Percentiles rank a stretch among this genome's conserved stretches.
phyloP scores from a whole-genome alignment of 2,329 filamentous ascomycete genomes.

The Davidsoniella eucalypti region DNA sequence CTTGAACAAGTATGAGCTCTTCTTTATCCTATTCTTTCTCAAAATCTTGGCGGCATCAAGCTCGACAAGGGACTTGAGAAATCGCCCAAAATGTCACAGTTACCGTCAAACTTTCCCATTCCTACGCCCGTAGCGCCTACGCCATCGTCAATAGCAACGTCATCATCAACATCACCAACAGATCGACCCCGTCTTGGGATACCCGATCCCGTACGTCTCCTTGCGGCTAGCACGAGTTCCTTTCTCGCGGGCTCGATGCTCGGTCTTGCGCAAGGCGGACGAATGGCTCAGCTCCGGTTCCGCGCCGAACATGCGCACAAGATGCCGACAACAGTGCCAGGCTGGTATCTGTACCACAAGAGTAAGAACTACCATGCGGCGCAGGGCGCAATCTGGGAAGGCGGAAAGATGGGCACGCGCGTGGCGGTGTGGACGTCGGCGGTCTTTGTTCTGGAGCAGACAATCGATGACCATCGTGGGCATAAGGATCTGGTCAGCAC shows the following conservation, averaged over 20 bases:
- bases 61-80: too few species aligned
- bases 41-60: too few species aligned
- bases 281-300: slow-evolving; percentile 64
- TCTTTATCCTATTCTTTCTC: too few species aligned
- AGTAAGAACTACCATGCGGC: slow-evolving; percentile 86
- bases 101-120: too few species aligned
- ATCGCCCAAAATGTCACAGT: too few species aligned
- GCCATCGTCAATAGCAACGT: too few species aligned
- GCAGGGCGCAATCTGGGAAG: slow-evolving; percentile 62
- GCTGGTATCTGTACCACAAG: slow-evolving; percentile 99
- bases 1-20: too few species aligned
- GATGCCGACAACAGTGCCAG: slow-evolving; percentile 62
- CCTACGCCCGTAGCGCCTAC: too few species aligned
- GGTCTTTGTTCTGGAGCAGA: slow-evolving; percentile 72
- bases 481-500: slow-evolving; percentile 66
- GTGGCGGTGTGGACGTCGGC: slow-evolving; percentile 56
- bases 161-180: not conserved
- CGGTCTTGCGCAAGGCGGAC: slow-evolving; percentile 56
- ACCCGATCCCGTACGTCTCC: slow-evolving; percentile 46
- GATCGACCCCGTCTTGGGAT: slow-evolving; percentile 38
- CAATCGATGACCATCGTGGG: slow-evolving; percentile 57
- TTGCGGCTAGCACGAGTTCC: slow-evolving; percentile 44
- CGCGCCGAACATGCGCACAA: slow-evolving; percentile 93
- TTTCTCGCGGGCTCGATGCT: slow-evolving; percentile 54
- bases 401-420: slow-evolving; percentile 53